Percentiles rank a stretch among this genome's conserved stretches.
phyloP scores from a whole-genome alignment of 306 rosid species.

The Citrullus colocynthis region DNA sequence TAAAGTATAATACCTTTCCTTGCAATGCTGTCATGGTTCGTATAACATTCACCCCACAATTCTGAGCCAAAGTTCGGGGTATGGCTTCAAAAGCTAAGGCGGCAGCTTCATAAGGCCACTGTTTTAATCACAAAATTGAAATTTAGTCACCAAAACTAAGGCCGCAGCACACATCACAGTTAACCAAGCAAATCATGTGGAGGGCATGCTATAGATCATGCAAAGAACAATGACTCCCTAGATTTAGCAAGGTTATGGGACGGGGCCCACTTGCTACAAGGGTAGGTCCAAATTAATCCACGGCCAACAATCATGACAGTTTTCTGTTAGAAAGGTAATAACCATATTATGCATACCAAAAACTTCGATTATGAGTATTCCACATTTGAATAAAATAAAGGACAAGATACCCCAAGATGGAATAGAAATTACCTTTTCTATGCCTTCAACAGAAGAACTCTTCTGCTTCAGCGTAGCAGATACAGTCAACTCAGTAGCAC shows the following conservation, averaged over 20 bases:
- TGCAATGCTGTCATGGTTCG: slow-evolving; percentile 92
- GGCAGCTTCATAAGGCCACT: slow-evolving; percentile 99
- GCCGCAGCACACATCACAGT: background rate
- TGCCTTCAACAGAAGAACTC: slow-evolving; percentile 91
- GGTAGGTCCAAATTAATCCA: background rate
- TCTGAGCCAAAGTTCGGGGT: slow-evolving; percentile 95
- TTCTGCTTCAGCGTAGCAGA: slow-evolving; percentile 89
- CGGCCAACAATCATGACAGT: background rate
- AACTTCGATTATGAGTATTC: background rate
- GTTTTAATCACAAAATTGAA: background rate
- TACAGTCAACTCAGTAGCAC: slow-evolving; percentile 91
- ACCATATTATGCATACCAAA: background rate
- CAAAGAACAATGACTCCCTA: background rate
- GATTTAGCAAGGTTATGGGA: background rate
- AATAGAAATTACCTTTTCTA: slow-evolving; percentile 55
- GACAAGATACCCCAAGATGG: background rate
- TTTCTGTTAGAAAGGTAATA: background rate
- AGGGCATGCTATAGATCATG: background rate
- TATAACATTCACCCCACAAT: slow-evolving; percentile 94
- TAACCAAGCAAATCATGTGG: background rate
- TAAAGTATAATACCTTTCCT: slow-evolving; percentile 51
- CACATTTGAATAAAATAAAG: background rate
- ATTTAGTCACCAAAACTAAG: background rate
- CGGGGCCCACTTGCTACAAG: background rate
- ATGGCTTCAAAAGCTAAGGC: slow-evolving; percentile 96